Conservation (phyloP, 1,139 yeast species). For the Kodamaea plutei region DNA sequence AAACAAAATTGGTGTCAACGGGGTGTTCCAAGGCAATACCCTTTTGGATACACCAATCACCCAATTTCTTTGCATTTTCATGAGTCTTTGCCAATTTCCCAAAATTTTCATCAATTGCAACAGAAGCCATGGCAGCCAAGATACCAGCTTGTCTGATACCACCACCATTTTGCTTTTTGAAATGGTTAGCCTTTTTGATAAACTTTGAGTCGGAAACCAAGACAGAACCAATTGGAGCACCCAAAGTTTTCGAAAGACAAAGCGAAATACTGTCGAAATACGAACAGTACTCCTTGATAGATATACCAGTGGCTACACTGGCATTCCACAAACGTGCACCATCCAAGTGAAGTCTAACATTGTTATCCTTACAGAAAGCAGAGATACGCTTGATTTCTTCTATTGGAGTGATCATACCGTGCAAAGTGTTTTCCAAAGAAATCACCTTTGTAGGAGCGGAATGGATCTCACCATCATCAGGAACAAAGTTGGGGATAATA, state of each 20-base stretch:
- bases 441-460: constrained; percentile 84
- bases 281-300: constrained; percentile 68
- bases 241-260: constrained; percentile 85
- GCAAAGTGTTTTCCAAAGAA: constrained; percentile 83
- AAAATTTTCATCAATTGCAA: constrained; percentile 75
- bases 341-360: constrained; percentile 74
- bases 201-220: constrained; percentile 64
- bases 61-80: constrained; percentile 63
- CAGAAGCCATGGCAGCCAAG: constrained; percentile 74
- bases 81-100: constrained; percentile 60
- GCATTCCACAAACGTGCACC: constrained; percentile 98
- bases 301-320: constrained; percentile 64
- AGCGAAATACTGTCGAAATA: constrained; percentile 85
- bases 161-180: constrained; percentile 92
- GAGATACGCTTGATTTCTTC: constrained; percentile 76
- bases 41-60: constrained; percentile 50
- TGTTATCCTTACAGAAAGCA: constrained; percentile 62
- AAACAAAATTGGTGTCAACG: constrained; percentile 83
- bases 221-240: constrained; percentile 93
- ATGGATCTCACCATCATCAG: constrained; percentile 82
- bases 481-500: constrained; percentile 56
- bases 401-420: constrained; percentile 77
- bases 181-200: constrained; percentile 75
- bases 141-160: constrained; percentile 90
- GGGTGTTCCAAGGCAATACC: constrained; percentile 67